A percentile compares a stretch with the other conserved stretches of the same genome.
Evolutionary conservation across 2,329 filamentous ascomycete species (phyloP).

Genomic region (Cryphonectria nitschkei): DNA sequence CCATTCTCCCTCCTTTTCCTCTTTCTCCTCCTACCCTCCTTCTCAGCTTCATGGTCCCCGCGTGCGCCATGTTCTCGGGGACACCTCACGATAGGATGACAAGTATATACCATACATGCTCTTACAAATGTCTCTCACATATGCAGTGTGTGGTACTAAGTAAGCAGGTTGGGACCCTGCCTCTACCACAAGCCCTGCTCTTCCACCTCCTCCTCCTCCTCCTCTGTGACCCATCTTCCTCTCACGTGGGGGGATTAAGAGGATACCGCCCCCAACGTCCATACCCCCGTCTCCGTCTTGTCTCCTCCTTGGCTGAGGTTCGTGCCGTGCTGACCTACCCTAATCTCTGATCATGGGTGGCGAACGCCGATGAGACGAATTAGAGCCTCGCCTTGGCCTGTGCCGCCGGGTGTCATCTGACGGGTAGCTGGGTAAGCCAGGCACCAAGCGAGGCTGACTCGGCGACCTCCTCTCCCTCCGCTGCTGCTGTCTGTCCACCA

Average conservation of each 20-base stretch:
- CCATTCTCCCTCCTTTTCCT: no score
- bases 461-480: not conserved
- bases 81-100: not conserved
- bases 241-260: not conserved
- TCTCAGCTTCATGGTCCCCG: constrained; percentile 10
- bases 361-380: constrained; percentile 5
- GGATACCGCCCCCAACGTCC: not conserved
- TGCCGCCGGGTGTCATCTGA: constrained; percentile 22
- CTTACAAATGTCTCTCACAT: not conserved
- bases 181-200: not conserved
- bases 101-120: not conserved
- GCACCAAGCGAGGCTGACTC: constrained; percentile 23
- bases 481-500: not conserved
- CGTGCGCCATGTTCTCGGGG: not conserved
- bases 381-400: not conserved
- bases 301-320: constrained; percentile 7
- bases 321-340: constrained; percentile 12
- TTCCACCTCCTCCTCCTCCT: not conserved
- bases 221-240: not conserved
- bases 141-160: not conserved
- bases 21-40: no score
- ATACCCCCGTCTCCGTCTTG: not conserved
- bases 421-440: constrained; percentile 19
- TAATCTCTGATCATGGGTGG: constrained; percentile 6
- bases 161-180: not conserved